phyloP scores from a whole-genome alignment of 2,329 filamentous ascomycete genomes.

The Penicillium sp. region DNA sequence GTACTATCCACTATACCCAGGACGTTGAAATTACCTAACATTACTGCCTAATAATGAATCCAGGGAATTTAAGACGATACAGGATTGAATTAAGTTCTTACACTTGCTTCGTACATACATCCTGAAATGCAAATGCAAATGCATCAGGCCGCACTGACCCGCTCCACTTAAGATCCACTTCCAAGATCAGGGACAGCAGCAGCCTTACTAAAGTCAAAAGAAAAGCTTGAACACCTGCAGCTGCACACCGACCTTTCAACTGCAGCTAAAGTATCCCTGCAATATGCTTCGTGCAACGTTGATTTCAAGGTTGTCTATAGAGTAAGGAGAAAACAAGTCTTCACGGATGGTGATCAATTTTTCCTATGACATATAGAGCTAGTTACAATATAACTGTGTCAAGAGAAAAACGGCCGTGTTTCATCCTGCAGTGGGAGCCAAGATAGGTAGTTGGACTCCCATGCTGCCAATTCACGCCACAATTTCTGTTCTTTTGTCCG shows the following conservation, averaged over 20 bases:
- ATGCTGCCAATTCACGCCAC: background rate
- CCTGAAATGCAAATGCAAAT: slow-evolving; percentile 2
- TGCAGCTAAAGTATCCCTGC: background rate
- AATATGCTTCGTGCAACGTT: background rate
- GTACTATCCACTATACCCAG: background rate
- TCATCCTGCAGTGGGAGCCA: slow-evolving; percentile 4
- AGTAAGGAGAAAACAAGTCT: slow-evolving; percentile 1
- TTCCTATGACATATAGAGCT: slow-evolving; percentile 19
- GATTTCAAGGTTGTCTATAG: background rate
- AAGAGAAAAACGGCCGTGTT: slow-evolving; percentile 20
- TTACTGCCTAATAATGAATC: no score
- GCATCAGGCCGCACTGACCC: background rate
- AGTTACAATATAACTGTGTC: slow-evolving; percentile 20
- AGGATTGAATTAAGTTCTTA: background rate
- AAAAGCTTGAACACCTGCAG: background rate
- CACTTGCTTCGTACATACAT: background rate
- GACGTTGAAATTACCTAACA: background rate
- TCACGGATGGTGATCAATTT: slow-evolving; percentile 24
- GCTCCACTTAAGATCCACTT: background rate
- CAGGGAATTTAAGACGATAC: background rate
- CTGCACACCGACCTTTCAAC: background rate
- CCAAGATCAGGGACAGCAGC: background rate
- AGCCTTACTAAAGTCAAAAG: background rate
- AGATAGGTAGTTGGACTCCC: slow-evolving; percentile 7
- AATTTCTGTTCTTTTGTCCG: slow-evolving; percentile 10